Conservation (phyloP, 768 basidiomycete species). For the Scleroderma bovista region DNA sequence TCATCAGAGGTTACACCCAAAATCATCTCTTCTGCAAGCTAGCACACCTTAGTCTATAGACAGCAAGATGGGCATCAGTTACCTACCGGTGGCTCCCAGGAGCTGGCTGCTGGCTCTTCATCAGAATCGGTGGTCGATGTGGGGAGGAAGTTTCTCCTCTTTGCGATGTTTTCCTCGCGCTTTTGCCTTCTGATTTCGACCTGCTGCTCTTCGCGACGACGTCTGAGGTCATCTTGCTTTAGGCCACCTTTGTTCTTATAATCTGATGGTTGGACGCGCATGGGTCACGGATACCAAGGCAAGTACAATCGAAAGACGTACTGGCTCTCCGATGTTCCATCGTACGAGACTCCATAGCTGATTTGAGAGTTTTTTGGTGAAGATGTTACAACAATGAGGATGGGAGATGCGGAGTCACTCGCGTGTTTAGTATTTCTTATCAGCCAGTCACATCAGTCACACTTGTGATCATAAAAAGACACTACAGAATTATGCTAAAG, state of each 20-base stretch:
- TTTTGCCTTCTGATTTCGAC: slow-evolving; percentile 99
- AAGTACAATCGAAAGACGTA: slow-evolving; percentile 28
- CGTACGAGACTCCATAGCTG: slow-evolving; percentile 56
- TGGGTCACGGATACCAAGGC: slow-evolving; percentile 23
- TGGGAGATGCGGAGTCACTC: neutral
- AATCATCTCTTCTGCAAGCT: slow-evolving; percentile 92
- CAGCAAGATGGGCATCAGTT: slow-evolving; percentile 7
- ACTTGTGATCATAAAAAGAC: neutral
- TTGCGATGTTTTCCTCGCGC: slow-evolving; percentile 97
- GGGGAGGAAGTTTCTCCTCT: slow-evolving; percentile 90
- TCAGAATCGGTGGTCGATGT: slow-evolving; percentile 77
- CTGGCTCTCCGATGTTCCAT: slow-evolving; percentile 73
- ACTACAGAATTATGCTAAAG: neutral
- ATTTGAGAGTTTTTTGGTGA: neutral
- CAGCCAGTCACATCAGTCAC: neutral
- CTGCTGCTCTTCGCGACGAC: slow-evolving; percentile 96
- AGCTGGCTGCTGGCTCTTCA: slow-evolving; percentile 69
- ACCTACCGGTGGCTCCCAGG: slow-evolving; percentile 73
- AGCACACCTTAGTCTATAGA: slow-evolving; percentile 5
- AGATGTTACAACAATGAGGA: slow-evolving; percentile 11
- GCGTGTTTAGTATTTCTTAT: neutral
- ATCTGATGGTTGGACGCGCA: slow-evolving; percentile 45
- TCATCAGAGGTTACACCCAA: slow-evolving; percentile 88
- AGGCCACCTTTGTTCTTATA: slow-evolving; percentile 90
- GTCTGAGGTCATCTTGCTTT: slow-evolving; percentile 89